Conservation (phyloP, 768 basidiomycete genomes). For the Guyanaporus albipodus region DNA sequence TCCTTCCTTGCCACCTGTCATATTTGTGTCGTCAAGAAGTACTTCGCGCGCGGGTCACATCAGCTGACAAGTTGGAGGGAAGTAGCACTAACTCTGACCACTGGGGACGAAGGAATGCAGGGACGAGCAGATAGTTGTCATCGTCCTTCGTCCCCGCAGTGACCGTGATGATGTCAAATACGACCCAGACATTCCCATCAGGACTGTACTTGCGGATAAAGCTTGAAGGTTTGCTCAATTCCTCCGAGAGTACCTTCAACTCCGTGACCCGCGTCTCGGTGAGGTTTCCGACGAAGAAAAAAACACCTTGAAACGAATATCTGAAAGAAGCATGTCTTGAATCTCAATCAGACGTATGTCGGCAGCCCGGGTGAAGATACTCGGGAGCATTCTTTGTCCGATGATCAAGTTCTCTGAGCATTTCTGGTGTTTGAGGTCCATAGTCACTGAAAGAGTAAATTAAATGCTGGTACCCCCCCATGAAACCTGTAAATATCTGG, state of each 20-base stretch:
- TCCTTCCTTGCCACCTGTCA: slow-evolving; percentile 28
- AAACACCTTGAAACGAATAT: slow-evolving; percentile 25
- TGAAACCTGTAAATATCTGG: background rate
- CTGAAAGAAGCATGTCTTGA: slow-evolving; percentile 1
- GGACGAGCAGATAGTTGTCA: slow-evolving; percentile 31
- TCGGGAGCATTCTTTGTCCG: background rate
- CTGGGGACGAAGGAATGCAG: slow-evolving; percentile 11
- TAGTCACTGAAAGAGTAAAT: background rate
- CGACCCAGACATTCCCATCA: slow-evolving; percentile 12
- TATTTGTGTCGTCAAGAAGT: slow-evolving; percentile 32
- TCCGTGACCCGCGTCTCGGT: slow-evolving; percentile 16
- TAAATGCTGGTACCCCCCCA: background rate
- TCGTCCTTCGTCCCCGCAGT: slow-evolving; percentile 27
- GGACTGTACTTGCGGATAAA: slow-evolving; percentile 28
- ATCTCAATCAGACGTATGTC: background rate
- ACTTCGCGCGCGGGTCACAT: slow-evolving; percentile 19
- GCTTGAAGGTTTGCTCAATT: slow-evolving; percentile 17
- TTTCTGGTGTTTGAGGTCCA: background rate
- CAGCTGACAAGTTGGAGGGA: background rate
- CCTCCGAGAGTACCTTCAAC: slow-evolving; percentile 24
- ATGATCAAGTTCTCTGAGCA: background rate
- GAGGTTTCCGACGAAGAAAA: slow-evolving; percentile 31
- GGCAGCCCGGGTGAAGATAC: background rate
- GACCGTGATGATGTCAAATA: slow-evolving; percentile 31
- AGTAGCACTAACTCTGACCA: background rate